Evolutionary conservation across 2,329 filamentous ascomycete species (phyloP), one percentile per base, ranked within the genome.

Genomic region (Magnaporthiopsis incrustans): DNA sequence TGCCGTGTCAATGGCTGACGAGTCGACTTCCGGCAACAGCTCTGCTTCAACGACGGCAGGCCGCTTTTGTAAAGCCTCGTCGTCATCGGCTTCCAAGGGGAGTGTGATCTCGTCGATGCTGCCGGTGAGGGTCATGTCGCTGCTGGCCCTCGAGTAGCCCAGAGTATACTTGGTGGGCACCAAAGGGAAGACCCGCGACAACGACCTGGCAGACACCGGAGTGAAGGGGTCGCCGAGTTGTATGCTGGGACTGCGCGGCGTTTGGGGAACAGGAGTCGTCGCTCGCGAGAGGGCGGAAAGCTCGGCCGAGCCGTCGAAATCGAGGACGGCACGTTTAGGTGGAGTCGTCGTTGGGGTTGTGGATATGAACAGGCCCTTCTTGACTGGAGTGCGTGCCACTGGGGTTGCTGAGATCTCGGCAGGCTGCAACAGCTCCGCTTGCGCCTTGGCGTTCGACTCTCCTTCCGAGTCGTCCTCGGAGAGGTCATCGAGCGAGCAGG

Each of bases 401-500:
- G 44, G 18, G 22, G 18, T n/a, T 53, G 44, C 44, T 11, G 18
- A 14, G n/a, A 53, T 25, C 44, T 53, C n/a, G 22, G 11, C n/a
- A 25, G 44, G 44, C 10, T 53, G 44, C 18, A 25, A n/a, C 44
- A n/a, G 44, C 44, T 25, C 18, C 14, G n/a, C n/a, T n/a, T 53
- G 44, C 44, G 44, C 44, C n/a, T n/a, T 25, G 44, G 10, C 10
- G 22, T 10, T 53, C 18, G 18, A 25, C 44, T 53, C 44, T 53
- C 8, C 44, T 8, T 53, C 44, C 44, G 44, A 53, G 44, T 69
- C 63, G 14, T 70, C 68, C 6, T 74, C 71, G 1, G 73, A 70
- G 30, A 73, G 69, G 63, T 75, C 73, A 53, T 76, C 74, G 25
- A 84, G 73, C 18, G 76, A 76, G 66, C 80, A 80, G 1, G 82